Percentiles rank a stretch among this genome's conserved stretches.
phyloP scores from a whole-genome alignment of 306 rosid species.

The Rosa persica region DNA sequence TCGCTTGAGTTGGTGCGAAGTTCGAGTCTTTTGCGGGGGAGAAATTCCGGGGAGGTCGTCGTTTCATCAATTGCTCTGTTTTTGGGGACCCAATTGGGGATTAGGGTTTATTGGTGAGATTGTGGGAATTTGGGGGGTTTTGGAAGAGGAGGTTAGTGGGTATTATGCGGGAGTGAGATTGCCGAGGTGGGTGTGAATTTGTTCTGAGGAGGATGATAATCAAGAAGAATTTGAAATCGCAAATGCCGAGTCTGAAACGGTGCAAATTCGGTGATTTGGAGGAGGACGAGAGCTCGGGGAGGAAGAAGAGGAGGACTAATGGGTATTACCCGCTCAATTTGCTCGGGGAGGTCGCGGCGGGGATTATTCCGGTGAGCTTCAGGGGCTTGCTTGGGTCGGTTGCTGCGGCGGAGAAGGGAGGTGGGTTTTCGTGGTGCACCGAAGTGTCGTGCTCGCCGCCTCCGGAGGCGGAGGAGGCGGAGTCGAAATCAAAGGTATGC shows the following conservation, averaged over 20 bases:
- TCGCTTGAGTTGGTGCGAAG: slow-evolving; percentile 13
- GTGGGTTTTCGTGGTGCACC: slow-evolving; percentile 58
- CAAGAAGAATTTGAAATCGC: slow-evolving; percentile 87
- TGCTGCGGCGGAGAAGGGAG: slow-evolving; percentile 38
- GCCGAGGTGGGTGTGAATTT: slow-evolving; percentile 16
- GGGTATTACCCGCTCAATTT: slow-evolving; percentile 84
- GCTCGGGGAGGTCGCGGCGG: slow-evolving; percentile 83
- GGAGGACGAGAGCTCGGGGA: slow-evolving; percentile 59
- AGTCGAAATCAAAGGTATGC: slow-evolving; percentile 41
- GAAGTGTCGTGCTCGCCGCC: slow-evolving; percentile 52
- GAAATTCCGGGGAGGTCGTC: slow-evolving; percentile 19
- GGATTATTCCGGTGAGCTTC: slow-evolving; percentile 67
- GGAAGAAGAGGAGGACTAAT: slow-evolving; percentile 74
- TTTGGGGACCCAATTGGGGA: slow-evolving; percentile 27
- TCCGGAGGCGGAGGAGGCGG: slow-evolving; percentile 35
- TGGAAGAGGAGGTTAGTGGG: slow-evolving; percentile 18
- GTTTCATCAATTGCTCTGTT: slow-evolving; percentile 68
- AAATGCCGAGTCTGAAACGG: slow-evolving; percentile 98
- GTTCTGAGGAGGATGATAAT: slow-evolving; percentile 60
- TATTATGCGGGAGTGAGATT: slow-evolving; percentile 13
- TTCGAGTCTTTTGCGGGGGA: not conserved
- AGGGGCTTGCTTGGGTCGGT: slow-evolving; percentile 45
- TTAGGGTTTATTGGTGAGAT: slow-evolving; percentile 64
- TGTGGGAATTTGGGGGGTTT: slow-evolving; percentile 19
- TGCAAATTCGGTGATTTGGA: slow-evolving; percentile 66